Conservation (phyloP, 2,329 filamentous ascomycete genomes). For the Colletotrichum acutatum region DNA sequence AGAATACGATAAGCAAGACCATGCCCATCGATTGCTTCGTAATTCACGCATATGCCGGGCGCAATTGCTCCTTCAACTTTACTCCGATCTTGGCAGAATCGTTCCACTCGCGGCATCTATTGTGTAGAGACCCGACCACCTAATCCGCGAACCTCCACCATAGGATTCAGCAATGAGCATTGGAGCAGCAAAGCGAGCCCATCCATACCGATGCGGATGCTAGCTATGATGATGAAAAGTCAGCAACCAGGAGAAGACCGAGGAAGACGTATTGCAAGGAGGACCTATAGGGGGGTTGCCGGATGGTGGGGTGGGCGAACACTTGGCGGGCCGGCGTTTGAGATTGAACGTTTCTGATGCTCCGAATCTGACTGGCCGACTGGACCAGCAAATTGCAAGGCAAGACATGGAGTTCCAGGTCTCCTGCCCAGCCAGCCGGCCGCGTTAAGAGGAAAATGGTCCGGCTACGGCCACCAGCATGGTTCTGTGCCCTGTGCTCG, state of each 20-base stretch:
- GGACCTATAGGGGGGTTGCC: background rate
- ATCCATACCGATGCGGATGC: background rate
- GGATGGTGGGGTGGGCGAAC: constrained; percentile 12
- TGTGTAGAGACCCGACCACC: background rate
- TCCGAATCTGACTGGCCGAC: constrained; percentile 29
- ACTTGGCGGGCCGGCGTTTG: constrained; percentile 33
- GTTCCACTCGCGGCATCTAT: background rate
- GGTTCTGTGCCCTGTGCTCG: background rate
- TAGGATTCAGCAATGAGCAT: background rate
- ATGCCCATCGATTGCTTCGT: constrained; percentile 12
- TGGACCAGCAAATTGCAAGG: background rate
- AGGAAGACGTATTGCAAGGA: background rate
- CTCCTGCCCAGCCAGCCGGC: constrained; percentile 4
- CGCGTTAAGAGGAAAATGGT: constrained; percentile 3
- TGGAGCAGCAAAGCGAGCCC: too few relatives aligned
- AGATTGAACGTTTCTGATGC: constrained; percentile 35
- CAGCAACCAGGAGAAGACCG: background rate
- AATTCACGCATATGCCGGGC: background rate
- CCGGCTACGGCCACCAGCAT: constrained; percentile 7
- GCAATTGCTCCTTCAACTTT: constrained; percentile 4
- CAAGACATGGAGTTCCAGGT: constrained; percentile 9
- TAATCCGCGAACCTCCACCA: constrained; percentile 8
- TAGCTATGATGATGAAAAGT: background rate
- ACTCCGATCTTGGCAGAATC: background rate
- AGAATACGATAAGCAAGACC: background rate